A percentile compares a stretch with the other conserved stretches of the same genome.
These are phyloP conservation scores for Amaranthus tricolor DNA, from an alignment of 179 eudicot genomes.

Conservation along the genomic window DNA sequence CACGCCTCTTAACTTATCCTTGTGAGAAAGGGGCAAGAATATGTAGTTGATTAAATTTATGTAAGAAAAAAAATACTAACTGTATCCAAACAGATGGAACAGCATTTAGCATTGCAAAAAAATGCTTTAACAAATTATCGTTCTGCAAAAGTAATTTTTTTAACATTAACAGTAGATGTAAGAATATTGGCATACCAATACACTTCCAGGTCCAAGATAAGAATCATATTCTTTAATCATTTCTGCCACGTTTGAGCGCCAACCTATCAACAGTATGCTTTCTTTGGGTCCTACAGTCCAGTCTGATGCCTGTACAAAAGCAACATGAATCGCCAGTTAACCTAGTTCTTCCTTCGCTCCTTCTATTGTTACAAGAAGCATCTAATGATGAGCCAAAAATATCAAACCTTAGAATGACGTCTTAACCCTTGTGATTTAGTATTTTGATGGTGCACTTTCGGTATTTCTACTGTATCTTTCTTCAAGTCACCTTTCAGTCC, in stretches of 20 bases:
- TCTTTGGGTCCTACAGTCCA: constrained; percentile 78
- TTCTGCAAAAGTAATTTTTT: not conserved
- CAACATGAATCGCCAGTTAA: constrained; percentile 8
- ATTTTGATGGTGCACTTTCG: constrained; percentile 45
- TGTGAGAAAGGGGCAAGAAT: too few species aligned
- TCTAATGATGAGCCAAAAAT: not conserved
- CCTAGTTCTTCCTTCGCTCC: not conserved
- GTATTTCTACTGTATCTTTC: constrained; percentile 30
- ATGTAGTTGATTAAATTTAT: not conserved
- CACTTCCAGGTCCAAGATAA: constrained; percentile 98
- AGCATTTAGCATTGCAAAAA: not conserved
- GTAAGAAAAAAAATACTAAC: not conserved
- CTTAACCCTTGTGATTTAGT: constrained; percentile 54
- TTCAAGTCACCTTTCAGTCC: constrained; percentile 30
- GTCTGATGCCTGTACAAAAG: constrained; percentile 61
- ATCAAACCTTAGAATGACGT: constrained; percentile 68
- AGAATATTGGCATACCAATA: constrained; percentile 53
- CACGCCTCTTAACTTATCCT: too few species aligned
- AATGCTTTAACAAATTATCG: not conserved
- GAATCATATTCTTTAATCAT: constrained; percentile 88
- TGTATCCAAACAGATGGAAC: not conserved
- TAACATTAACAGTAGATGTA: not conserved
- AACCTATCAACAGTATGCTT: constrained; percentile 76
- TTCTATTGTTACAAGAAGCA: not conserved
- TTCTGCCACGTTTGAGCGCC: constrained; percentile 82